These are phyloP conservation scores for Theobroma grandiflorum DNA, from an alignment of 441 rosid genomes.

Conservation along the genomic window DNA sequence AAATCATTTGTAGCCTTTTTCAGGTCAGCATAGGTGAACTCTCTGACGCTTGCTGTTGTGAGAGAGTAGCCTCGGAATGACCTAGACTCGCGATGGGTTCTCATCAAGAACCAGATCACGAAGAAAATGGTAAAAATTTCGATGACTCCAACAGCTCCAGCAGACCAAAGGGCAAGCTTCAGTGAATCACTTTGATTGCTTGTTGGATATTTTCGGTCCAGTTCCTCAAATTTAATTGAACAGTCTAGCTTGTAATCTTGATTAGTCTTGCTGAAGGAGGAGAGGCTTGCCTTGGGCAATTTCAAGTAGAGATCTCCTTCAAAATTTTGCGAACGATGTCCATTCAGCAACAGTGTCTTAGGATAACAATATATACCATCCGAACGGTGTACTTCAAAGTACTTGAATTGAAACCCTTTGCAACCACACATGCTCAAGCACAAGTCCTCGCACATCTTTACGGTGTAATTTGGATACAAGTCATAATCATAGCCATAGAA, in stretches of 20 bases:
- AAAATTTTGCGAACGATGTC: constrained; percentile 18
- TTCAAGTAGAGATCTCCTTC: constrained; percentile 30
- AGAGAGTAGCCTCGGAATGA: neutral
- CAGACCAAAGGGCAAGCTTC: constrained; percentile 33
- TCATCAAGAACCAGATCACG: constrained; percentile 20
- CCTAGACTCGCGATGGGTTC: neutral
- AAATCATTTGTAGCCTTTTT: constrained; percentile 30
- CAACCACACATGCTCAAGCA: constrained; percentile 25
- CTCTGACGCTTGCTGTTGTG: neutral
- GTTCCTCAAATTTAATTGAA: neutral
- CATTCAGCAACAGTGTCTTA: constrained; percentile 32
- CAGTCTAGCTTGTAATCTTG: neutral
- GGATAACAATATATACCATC: constrained; percentile 25
- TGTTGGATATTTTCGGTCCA: constrained; percentile 27
- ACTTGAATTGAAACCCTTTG: constrained; percentile 30
- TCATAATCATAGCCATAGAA: constrained; percentile 30
- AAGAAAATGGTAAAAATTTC: constrained; percentile 30
- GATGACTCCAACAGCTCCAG: constrained; percentile 16
- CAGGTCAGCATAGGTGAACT: constrained; percentile 22
- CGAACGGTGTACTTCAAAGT: neutral
- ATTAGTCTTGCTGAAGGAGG: neutral
- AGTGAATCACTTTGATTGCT: neutral
- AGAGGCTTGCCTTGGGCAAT: constrained; percentile 23
- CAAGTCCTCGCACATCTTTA: constrained; percentile 10
- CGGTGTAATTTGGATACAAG: neutral